phyloP scores from a whole-genome alignment of 1,139 yeast genomes.

The Zygosaccharomyces pseudobailii region DNA sequence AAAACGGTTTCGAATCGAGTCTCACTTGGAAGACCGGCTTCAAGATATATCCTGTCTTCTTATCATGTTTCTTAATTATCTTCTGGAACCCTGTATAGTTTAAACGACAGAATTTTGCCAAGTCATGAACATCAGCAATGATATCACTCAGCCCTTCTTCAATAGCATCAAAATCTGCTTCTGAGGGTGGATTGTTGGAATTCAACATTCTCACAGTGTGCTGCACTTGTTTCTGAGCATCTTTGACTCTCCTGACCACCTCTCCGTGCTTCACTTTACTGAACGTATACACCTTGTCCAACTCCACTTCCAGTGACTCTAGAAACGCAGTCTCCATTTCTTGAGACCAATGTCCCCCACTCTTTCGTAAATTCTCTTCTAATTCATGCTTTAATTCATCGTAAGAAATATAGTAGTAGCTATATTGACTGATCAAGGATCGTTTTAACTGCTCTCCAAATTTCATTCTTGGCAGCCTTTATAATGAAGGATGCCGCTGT shows the following conservation, averaged over 20 bases:
- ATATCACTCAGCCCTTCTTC: constrained; percentile 90
- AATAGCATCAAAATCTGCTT: constrained; percentile 82
- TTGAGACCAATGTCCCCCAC: constrained; percentile 62
- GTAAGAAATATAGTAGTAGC: constrained; percentile 83
- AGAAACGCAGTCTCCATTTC: constrained; percentile 78
- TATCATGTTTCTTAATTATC: constrained; percentile 93
- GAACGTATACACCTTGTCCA: constrained; percentile 87
- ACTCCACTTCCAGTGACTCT: constrained; percentile 65
- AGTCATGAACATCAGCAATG: constrained; percentile 95
- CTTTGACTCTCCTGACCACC: constrained; percentile 75
- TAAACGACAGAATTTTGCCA: constrained; percentile 86
- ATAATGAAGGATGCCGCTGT: background rate
- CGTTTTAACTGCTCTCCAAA: constrained; percentile 74
- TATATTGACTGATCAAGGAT: constrained; percentile 75
- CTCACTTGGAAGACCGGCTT: constrained; percentile 92
- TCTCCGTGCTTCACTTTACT: constrained; percentile 84
- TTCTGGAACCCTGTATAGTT: constrained; percentile 96
- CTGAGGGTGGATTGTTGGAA: constrained; percentile 42
- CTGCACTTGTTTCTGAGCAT: constrained; percentile 64
- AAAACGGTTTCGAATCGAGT: constrained; percentile 88
- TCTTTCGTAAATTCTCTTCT: constrained; percentile 55
- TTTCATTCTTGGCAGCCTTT: constrained; percentile 31
- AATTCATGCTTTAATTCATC: constrained; percentile 83
- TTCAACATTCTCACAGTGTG: constrained; percentile 53
- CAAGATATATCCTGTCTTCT: constrained; percentile 74